Evolutionary conservation across 495 filamentous ascomycete genomes (phyloP).

Genomic region (Annulohypoxylon bovei): DNA sequence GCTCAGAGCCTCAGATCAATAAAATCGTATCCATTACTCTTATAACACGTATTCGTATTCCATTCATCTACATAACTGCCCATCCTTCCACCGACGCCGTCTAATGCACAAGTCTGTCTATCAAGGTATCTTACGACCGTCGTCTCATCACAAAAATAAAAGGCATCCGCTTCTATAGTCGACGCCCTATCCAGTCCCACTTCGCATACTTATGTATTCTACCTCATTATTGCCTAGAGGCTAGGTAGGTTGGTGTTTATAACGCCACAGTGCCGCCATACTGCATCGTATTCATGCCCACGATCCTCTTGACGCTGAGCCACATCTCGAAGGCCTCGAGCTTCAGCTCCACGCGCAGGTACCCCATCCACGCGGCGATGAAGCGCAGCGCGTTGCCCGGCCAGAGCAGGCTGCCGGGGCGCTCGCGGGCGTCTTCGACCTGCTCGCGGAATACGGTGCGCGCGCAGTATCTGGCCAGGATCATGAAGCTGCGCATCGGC

Average conservation of each 20-base stretch:
- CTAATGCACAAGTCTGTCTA: conserved; percentile 25
- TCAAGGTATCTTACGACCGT: conserved; percentile 16
- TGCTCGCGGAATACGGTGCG: conserved; percentile 89
- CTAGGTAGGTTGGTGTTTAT: not conserved
- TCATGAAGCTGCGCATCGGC: conserved; percentile 88
- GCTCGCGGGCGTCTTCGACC: conserved; percentile 69
- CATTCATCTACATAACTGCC: not conserved
- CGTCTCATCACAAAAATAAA: not conserved
- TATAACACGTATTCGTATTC: not conserved
- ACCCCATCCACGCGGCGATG: conserved; percentile 61
- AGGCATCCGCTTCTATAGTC: not conserved
- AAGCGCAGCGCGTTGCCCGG: conserved; percentile 60
- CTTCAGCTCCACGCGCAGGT: conserved; percentile 62
- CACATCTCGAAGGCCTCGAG: conserved; percentile 68
- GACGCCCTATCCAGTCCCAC: not conserved
- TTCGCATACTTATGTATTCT: not conserved
- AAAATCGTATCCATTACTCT: not conserved
- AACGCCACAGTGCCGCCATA: conserved; percentile 30
- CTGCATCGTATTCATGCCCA: conserved; percentile 44
- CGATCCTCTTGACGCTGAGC: conserved; percentile 61
- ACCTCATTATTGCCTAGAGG: not conserved
- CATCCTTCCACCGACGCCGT: conserved; percentile 9
- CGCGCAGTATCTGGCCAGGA: conserved; percentile 91
- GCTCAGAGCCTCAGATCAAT: not conserved
- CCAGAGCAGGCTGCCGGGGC: conserved; percentile 57